Evolutionary conservation across 2,329 filamentous ascomycete species (phyloP), one percentile per base, ranked within the genome.

Genomic region (Cladosporium sp.): DNA sequence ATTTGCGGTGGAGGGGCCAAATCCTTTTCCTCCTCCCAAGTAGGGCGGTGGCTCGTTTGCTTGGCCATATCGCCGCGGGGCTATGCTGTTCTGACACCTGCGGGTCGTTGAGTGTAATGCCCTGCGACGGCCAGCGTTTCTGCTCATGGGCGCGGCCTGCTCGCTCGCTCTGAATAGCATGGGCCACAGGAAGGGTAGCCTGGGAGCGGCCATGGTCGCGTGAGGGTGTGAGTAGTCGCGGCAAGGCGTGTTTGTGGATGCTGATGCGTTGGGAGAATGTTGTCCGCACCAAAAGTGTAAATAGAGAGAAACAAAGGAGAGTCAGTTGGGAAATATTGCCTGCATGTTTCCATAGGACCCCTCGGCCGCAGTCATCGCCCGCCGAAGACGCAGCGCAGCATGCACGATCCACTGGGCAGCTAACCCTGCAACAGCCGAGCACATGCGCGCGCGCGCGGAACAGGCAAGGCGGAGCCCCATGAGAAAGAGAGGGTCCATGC

Each of bases 171-270:
- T 71, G 52, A 72, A 77, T 45, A 79, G 68, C 65, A 75, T 72
- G 1, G 77, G 77, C 73, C 76, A 79, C 40, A 79, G 69, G 62
- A 78, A 78, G 24, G 75, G 74, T 45, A 80, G 65, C 42, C 74
- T 73, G 13, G 76, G 76, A 17, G 76, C 71, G 76, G 78, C 51
- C 51, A 55, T 55, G 51, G 7, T 37, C 5, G 40, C 35, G 51
- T 19, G 36, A 3, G 39, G 15, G 32, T 32, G 36, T 22, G 20
- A 51, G 42, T 28, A 32, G 3, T 50, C 20, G 39, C 17, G 19
- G 15, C 22, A 17, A 25, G 12, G 8, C 8, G 28, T 4, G 4
- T 4, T 32, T 9, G 28, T 32, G 28, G 28, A 32, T 10, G n/a
- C n/a, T n/a, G 8, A 32, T 5, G 28, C 28, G 28, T 32, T 3